Conservation (phyloP, 1,139 yeast species). For the Geotrichum reessii region DNA sequence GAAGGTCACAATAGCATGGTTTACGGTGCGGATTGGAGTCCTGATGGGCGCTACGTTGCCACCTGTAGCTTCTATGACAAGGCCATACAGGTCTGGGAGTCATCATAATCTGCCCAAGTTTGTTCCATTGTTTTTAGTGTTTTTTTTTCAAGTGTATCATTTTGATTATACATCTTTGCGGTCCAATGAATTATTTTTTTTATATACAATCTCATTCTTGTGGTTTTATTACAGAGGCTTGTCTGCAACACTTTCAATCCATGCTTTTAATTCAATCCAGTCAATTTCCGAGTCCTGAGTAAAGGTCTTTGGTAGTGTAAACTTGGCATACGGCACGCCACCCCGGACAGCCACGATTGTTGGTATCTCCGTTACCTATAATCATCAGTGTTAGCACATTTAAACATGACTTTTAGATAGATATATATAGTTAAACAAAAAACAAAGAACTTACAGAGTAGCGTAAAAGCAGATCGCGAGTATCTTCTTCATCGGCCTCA, state of each 20-base stretch:
- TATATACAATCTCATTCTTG: not conserved
- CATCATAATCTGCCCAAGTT: slow-evolving; percentile 4
- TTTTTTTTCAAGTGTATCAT: too few relatives aligned
- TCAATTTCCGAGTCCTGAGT: slow-evolving; percentile 42
- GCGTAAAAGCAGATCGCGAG: slow-evolving; percentile 51
- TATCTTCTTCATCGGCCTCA: slow-evolving; percentile 60
- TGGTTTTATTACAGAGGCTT: slow-evolving; percentile 10
- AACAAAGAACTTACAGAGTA: slow-evolving; percentile 37
- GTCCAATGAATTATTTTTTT: not conserved
- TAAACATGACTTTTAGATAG: too few relatives aligned
- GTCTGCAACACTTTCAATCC: slow-evolving; percentile 48
- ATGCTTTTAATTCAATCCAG: slow-evolving; percentile 49
- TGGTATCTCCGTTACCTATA: slow-evolving; percentile 56
- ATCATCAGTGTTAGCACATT: too few relatives aligned
- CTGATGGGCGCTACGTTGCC: slow-evolving; percentile 44
- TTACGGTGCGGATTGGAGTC: slow-evolving; percentile 88
- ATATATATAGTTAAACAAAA: not conserved
- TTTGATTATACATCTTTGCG: too few relatives aligned
- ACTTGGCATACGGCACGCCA: slow-evolving; percentile 56
- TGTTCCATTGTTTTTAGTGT: not conserved
- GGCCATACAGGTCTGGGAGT: slow-evolving; percentile 54
- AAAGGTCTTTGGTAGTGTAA: slow-evolving; percentile 38
- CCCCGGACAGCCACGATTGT: slow-evolving; percentile 61
- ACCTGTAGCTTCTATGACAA: slow-evolving; percentile 92
- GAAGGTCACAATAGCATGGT: slow-evolving; percentile 86